These are phyloP conservation scores for Clavispora carvajalis DNA, from an alignment of 805 yeast genomes.

Conservation along the genomic window DNA sequence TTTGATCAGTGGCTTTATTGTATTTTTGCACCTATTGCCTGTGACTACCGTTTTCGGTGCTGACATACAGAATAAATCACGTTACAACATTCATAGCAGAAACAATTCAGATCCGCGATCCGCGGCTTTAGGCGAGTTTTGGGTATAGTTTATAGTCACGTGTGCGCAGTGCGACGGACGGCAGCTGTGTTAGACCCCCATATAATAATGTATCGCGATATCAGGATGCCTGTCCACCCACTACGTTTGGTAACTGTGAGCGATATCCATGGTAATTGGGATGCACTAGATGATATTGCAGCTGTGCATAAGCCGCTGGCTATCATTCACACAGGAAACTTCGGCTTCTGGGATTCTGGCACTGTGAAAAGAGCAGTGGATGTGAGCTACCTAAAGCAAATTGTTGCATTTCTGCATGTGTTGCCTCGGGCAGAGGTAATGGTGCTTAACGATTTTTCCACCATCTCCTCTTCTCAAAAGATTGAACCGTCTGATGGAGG, in stretches of 20 bases:
- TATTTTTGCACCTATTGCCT: no score
- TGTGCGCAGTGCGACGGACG: background rate
- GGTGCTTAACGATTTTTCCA: conserved; percentile 48
- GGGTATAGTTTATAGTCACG: background rate
- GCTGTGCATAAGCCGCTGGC: background rate
- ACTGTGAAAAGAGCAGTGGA: conserved; percentile 50
- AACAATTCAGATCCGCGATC: background rate
- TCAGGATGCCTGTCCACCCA: background rate
- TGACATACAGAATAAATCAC: no score
- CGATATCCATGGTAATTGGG: conserved; percentile 5
- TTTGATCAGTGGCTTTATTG: no score
- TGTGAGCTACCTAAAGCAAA: conserved; percentile 52
- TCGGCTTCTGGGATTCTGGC: conserved; percentile 66
- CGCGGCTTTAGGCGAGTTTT: background rate
- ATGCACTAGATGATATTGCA: conserved; percentile 1
- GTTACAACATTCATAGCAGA: no score
- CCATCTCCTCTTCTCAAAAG: conserved; percentile 16
- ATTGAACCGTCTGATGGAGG: background rate
- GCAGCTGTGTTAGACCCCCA: background rate
- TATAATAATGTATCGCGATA: background rate
- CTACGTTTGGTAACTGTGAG: conserved; percentile 4
- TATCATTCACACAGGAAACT: conserved; percentile 71
- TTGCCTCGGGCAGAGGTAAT: conserved; percentile 45
- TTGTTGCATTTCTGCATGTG: conserved; percentile 62
- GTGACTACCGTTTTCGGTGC: no score